These are phyloP conservation scores for Claviceps capensis DNA, from an alignment of 2,329 filamentous ascomycete species.

Conservation along the genomic window DNA sequence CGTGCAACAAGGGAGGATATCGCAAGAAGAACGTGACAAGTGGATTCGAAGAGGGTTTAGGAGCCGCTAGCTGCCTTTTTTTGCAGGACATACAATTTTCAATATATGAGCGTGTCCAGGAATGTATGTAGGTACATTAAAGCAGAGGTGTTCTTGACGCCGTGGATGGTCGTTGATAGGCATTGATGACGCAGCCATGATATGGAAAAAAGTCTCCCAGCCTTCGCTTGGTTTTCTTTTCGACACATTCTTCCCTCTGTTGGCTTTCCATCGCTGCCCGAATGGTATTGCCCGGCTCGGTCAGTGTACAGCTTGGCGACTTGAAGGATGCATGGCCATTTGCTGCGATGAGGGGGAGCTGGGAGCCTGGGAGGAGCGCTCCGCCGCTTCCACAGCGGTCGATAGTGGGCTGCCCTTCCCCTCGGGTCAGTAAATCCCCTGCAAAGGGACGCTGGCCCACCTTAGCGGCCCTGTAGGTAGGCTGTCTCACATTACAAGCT, in stretches of 20 bases:
- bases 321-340: background rate
- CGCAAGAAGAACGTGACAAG: background rate
- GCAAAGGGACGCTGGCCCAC: background rate
- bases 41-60: background rate
- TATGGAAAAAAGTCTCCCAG: background rate
- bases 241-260: too few relatives aligned
- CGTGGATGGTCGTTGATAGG: background rate
- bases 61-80: background rate
- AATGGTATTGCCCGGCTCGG: background rate
- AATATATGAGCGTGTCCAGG: constrained; percentile 1
- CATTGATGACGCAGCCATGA: too few relatives aligned
- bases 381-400: background rate
- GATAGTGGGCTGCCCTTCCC: background rate
- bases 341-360: background rate
- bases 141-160: background rate
- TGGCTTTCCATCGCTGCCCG: background rate
- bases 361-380: background rate
- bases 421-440: background rate
- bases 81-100: constrained; percentile 1
- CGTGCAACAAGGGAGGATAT: constrained; percentile 1
- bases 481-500: background rate
- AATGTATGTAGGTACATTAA: background rate
- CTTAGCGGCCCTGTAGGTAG: background rate
- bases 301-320: background rate
- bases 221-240: background rate